A percentile compares a stretch with the other conserved stretches of the same genome.
Conservation (phyloP, 2,329 filamentous ascomycete species). For the Colletotrichum cordylinicola region DNA sequence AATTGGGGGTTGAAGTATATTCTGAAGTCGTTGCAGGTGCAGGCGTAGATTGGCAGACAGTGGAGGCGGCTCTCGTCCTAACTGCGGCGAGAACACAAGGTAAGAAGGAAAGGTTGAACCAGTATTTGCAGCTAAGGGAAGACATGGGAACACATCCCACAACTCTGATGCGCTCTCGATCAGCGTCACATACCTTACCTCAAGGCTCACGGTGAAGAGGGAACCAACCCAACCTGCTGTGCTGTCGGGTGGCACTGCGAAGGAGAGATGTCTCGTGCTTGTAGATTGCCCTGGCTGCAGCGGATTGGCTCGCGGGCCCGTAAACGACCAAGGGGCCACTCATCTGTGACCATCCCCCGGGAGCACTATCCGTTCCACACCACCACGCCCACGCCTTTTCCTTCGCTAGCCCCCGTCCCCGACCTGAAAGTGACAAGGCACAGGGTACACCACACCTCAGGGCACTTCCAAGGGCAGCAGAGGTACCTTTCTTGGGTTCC, state of each 20-base stretch:
- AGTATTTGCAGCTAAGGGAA: neutral
- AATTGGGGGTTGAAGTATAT: neutral
- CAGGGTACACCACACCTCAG: constrained; percentile 15
- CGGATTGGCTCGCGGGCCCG: constrained; percentile 2
- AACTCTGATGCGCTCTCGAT: neutral
- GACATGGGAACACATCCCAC: neutral
- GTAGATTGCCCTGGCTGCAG: neutral
- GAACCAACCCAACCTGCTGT: neutral
- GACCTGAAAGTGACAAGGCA: constrained; percentile 36
- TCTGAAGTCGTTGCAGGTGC: neutral
- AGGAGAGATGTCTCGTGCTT: constrained; percentile 10
- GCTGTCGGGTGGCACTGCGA: neutral
- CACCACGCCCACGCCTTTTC: constrained; percentile 30
- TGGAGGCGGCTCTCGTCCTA: neutral
- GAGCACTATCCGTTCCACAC: constrained; percentile 22
- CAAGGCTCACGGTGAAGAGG: neutral
- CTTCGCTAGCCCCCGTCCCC: constrained; percentile 26
- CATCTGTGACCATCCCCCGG: constrained; percentile 17
- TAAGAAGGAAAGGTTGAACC: neutral
- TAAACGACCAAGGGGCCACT: constrained; percentile 12
- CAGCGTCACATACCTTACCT: neutral
- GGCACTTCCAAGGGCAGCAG: neutral
- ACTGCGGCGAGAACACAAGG: neutral
- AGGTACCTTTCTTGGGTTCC: neutral
- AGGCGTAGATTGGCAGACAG: neutral